A percentile compares a stretch with the other conserved stretches of the same genome.
Conservation (phyloP, 768 basidiomycete species). For the Hydnomerulius pinastri region DNA sequence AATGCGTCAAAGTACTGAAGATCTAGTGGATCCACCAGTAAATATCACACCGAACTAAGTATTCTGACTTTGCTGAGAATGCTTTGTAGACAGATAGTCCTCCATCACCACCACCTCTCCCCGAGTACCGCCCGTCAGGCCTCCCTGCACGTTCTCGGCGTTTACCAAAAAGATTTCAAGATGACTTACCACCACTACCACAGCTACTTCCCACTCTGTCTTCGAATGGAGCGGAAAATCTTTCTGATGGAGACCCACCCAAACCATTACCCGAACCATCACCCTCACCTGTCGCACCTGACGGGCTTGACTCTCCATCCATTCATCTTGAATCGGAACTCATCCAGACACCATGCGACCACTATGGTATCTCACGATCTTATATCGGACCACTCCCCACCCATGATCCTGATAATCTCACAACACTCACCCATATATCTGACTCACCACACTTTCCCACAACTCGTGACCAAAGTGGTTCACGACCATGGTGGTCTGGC, state of each 20-base stretch:
- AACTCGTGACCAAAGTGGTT: background rate
- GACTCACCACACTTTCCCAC: background rate
- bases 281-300: background rate
- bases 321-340: background rate
- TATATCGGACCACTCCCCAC: background rate
- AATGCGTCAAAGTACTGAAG: background rate
- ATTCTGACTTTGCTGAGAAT: background rate
- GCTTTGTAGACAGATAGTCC: background rate
- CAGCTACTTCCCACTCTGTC: background rate
- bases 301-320: too few species aligned
- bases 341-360: background rate
- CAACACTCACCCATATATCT: background rate
- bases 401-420: conserved; percentile 1
- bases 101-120: background rate
- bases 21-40: background rate
- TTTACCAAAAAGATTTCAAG: background rate
- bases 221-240: too few species aligned
- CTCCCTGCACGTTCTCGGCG: background rate
- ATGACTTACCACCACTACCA: conserved; percentile 1
- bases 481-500: conserved; percentile 6
- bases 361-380: background rate
- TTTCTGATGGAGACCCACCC: too few species aligned
- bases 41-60: too few species aligned
- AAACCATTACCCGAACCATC: too few species aligned
- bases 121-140: background rate